Percentiles rank a stretch among this genome's conserved stretches.
These are phyloP conservation scores for Leccinum subatratum DNA, from an alignment of 1,284 basidiomycete species.

Conservation along the genomic window DNA sequence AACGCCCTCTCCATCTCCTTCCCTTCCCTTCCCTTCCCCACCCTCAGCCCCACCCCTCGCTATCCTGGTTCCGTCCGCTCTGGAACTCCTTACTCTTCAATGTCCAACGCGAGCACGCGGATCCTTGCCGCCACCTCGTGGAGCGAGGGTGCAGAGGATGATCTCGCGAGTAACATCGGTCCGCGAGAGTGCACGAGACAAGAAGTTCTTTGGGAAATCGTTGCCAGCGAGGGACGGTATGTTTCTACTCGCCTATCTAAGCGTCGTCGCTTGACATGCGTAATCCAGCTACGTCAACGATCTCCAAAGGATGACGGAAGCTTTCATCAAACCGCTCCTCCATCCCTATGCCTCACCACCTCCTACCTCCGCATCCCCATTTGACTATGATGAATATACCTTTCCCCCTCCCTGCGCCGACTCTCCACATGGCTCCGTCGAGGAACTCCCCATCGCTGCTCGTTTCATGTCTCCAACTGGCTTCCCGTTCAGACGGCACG, in stretches of 20 bases:
- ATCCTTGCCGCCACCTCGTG: slow-evolving; percentile 83
- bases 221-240: slow-evolving; percentile 92
- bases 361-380: slow-evolving; percentile 49
- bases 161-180: slow-evolving; percentile 89
- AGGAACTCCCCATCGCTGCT: slow-evolving; percentile 82
- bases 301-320: slow-evolving; percentile 85
- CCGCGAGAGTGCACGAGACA: slow-evolving; percentile 91
- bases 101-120: slow-evolving; percentile 62
- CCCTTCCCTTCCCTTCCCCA: too few species aligned
- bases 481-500: slow-evolving; percentile 46
- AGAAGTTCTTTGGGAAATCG: slow-evolving; percentile 97
- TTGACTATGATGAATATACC: slow-evolving; percentile 61
- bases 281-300: slow-evolving; percentile 83
- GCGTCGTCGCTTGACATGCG: slow-evolving; percentile 14
- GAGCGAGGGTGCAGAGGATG: slow-evolving; percentile 94
- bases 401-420: slow-evolving; percentile 41
- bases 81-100: slow-evolving; percentile 71
- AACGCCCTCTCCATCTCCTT: too few species aligned
- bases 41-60: too few species aligned
- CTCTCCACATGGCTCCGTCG: slow-evolving; percentile 63
- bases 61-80: slow-evolving; percentile 68
- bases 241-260: slow-evolving; percentile 29
- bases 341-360: slow-evolving; percentile 64
- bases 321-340: slow-evolving; percentile 85
- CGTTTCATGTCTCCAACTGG: slow-evolving; percentile 80